Percentiles rank a stretch among this genome's conserved stretches.
Conservation (phyloP, 305 asterid genomes). For the Solanum hybrid region DNA sequence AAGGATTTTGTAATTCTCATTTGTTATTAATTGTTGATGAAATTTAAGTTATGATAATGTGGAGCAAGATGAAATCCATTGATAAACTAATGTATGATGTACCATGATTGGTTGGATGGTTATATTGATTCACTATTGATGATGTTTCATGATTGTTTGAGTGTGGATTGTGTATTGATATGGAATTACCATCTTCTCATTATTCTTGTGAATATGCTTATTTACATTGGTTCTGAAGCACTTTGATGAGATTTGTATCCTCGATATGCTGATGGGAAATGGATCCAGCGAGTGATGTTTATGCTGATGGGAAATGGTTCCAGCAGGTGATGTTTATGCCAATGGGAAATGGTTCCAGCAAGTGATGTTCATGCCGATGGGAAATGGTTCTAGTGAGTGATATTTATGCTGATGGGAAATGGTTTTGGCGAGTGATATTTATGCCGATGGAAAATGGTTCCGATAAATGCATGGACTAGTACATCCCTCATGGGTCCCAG, state of each 20-base stretch:
- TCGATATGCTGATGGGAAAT: background rate
- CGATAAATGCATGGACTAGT: background rate
- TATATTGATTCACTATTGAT: background rate
- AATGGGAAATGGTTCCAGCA: background rate
- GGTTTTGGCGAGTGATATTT: background rate
- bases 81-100: background rate
- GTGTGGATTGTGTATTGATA: background rate
- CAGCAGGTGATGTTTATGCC: too few species aligned
- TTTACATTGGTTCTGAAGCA: background rate
- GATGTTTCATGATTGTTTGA: background rate
- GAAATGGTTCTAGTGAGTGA: background rate
- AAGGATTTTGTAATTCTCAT: too few species aligned
- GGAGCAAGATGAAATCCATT: background rate
- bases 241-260: background rate
- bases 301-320: too few species aligned
- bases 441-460: background rate
- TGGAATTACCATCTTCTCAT: background rate
- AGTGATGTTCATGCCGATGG: background rate
- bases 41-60: background rate
- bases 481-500: background rate
- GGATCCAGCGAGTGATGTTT: too few species aligned
- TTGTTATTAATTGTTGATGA: background rate
- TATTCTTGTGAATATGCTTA: background rate
- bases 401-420: background rate
- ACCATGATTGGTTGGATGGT: background rate